Conservation (phyloP, 257 asterid genomes). For the Jaltomata sinuosa region DNA sequence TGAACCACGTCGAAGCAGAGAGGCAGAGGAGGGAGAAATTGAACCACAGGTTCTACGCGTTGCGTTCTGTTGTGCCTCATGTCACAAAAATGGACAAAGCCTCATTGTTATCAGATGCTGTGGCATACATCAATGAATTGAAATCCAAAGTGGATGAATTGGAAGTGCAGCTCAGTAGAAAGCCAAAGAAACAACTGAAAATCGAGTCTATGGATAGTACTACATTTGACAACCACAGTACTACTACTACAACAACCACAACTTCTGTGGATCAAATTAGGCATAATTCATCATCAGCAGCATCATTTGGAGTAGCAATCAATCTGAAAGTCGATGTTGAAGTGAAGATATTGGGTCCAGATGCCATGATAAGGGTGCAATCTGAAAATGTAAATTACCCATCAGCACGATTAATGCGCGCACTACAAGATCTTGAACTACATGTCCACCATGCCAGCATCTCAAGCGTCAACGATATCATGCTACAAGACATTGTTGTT, state of each 20-base stretch:
- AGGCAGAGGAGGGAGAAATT: conserved; percentile 86
- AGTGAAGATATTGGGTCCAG: conserved; percentile 53
- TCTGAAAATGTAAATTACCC: conserved; percentile 45
- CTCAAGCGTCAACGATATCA: conserved; percentile 47
- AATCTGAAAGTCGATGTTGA: conserved; percentile 17
- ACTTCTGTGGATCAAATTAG: not conserved
- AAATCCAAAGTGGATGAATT: conserved; percentile 42
- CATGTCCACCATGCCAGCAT: conserved; percentile 74
- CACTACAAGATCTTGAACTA: conserved; percentile 48
- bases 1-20: conserved; percentile 80
- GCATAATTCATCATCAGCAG: conserved; percentile 18
- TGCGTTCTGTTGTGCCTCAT: conserved; percentile 73
- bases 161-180: conserved; percentile 16
- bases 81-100: conserved; percentile 83
- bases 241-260: not conserved
- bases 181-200: conserved; percentile 14
- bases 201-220: conserved; percentile 10
- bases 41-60: conserved; percentile 68
- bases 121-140: conserved; percentile 57
- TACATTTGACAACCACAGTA: conserved; percentile 27
- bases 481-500: conserved; percentile 71
- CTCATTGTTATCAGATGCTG: conserved; percentile 68
- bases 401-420: conserved; percentile 52
- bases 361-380: conserved; percentile 77
- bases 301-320: not conserved